Evolutionary conservation across 176 grass and related monocot species (phyloP).

Genomic region (Eleusine coracana): DNA sequence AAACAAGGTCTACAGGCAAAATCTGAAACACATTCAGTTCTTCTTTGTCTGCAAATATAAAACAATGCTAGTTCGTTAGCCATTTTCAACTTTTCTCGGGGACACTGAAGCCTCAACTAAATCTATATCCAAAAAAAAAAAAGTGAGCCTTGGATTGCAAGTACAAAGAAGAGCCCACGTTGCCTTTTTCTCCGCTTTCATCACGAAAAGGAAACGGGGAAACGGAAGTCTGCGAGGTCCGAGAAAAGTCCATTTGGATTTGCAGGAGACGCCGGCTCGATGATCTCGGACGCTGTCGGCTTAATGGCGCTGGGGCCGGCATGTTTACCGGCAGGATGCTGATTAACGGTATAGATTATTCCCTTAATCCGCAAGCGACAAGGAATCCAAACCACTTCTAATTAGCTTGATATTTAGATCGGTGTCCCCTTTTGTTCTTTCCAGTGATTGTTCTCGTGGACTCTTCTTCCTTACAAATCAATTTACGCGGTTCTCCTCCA

Average conservation of each 20-base stretch:
- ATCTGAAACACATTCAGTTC: too few relatives aligned
- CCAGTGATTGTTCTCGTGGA: neutral
- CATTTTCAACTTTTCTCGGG: neutral
- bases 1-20: too few relatives aligned
- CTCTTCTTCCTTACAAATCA: neutral
- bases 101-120: conserved; percentile 33
- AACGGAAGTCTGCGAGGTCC: neutral
- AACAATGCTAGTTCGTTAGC: neutral
- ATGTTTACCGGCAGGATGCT: conserved; percentile 41
- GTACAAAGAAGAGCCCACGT: neutral
- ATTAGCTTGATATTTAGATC: neutral
- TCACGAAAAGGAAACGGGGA: neutral
- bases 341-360: neutral
- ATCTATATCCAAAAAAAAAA: neutral
- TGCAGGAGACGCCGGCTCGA: conserved; percentile 20
- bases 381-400: neutral
- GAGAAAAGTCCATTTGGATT: conserved; percentile 39
- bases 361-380: neutral
- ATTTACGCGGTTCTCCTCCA: neutral
- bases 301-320: conserved; percentile 36
- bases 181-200: neutral
- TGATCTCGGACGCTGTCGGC: conserved; percentile 44
- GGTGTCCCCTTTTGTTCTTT: neutral
- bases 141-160: conserved; percentile 40
- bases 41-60: too few relatives aligned